Percentiles rank a stretch among this genome's conserved stretches.
phyloP scores from a whole-genome alignment of 176 grass and related monocot genomes.

The Oryza brachyantha region DNA sequence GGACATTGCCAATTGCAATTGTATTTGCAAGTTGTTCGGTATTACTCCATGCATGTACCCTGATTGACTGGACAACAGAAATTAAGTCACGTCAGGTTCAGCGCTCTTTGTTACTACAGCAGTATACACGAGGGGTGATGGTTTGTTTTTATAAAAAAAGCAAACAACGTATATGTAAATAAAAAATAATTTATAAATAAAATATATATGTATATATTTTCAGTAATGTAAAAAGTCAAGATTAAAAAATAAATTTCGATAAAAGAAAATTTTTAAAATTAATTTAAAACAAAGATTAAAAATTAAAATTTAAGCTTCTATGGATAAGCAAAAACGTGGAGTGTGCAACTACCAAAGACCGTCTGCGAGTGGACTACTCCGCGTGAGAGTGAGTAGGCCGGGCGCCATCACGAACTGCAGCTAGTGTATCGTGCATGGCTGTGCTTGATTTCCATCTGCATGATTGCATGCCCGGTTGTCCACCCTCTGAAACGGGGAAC shows the following conservation, averaged over 20 bases:
- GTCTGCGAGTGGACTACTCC: slow-evolving; percentile 5
- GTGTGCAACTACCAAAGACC: not conserved
- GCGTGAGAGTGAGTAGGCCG: not conserved
- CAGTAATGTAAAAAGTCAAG: too few relatives aligned
- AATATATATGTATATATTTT: too few relatives aligned
- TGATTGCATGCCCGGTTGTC: not conserved
- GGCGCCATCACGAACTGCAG: not conserved
- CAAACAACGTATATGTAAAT: too few relatives aligned
- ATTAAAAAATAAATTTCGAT: too few relatives aligned
- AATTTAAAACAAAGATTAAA: too few relatives aligned
- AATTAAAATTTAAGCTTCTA: too few relatives aligned
- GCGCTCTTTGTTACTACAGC: not conserved
- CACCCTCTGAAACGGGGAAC: not conserved
- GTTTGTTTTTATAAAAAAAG: too few relatives aligned
- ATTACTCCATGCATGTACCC: not conserved
- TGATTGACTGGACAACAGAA: not conserved
- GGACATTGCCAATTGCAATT: not conserved
- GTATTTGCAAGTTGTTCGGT: not conserved
- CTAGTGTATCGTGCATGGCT: too few relatives aligned
- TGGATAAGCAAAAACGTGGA: too few relatives aligned
- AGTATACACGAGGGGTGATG: too few relatives aligned
- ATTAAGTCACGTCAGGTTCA: not conserved
- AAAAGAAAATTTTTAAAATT: too few relatives aligned
- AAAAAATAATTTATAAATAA: too few relatives aligned
- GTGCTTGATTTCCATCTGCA: not conserved